Evolutionary conservation across 2,329 filamentous ascomycete species (phyloP).

Genomic region (Leptographium flavum): DNA sequence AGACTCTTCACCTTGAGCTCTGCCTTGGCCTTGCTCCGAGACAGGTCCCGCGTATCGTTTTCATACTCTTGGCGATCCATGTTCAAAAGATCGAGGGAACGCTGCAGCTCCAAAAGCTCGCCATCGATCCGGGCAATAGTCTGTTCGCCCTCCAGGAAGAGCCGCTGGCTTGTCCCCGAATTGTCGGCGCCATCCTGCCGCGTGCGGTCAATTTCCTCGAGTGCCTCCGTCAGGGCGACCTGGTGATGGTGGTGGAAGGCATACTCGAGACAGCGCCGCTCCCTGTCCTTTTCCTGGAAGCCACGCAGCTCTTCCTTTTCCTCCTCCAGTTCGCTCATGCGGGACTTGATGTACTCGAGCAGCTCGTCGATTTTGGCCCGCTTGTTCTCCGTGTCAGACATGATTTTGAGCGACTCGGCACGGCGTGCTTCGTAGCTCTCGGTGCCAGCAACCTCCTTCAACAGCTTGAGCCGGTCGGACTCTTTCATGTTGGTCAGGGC

Average conservation of each 20-base stretch:
- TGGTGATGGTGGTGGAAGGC: slow-evolving; percentile 88
- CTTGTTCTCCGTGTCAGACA: slow-evolving; percentile 93
- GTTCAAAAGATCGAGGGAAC: slow-evolving; percentile 70
- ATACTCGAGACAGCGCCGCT: slow-evolving; percentile 84
- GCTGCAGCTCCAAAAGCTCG: slow-evolving; percentile 65
- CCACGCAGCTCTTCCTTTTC: slow-evolving; percentile 92
- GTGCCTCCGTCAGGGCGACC: slow-evolving; percentile 56
- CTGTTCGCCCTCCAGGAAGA: slow-evolving; percentile 66
- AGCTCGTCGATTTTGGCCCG: slow-evolving; percentile 87
- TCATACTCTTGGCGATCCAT: slow-evolving; percentile 81
- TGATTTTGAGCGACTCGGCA: slow-evolving; percentile 86
- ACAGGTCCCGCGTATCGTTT: slow-evolving; percentile 71
- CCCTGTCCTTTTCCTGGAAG: slow-evolving; percentile 89
- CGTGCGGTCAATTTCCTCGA: slow-evolving; percentile 72
- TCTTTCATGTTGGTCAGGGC: slow-evolving; percentile 98
- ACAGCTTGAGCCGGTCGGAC: slow-evolving; percentile 68
- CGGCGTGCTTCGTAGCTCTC: slow-evolving; percentile 91
- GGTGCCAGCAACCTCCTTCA: slow-evolving; percentile 97
- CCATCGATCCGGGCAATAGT: slow-evolving; percentile 62
- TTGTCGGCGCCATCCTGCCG: slow-evolving; percentile 73
- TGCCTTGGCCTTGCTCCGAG: slow-evolving; percentile 66
- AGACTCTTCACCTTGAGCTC: slow-evolving; percentile 76
- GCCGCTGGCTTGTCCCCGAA: slow-evolving; percentile 65
- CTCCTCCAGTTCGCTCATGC: slow-evolving; percentile 79
- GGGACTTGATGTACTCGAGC: slow-evolving; percentile 80